Evolutionary conservation across 495 filamentous ascomycete species (phyloP).

Genomic region (Xylaria sp.): DNA sequence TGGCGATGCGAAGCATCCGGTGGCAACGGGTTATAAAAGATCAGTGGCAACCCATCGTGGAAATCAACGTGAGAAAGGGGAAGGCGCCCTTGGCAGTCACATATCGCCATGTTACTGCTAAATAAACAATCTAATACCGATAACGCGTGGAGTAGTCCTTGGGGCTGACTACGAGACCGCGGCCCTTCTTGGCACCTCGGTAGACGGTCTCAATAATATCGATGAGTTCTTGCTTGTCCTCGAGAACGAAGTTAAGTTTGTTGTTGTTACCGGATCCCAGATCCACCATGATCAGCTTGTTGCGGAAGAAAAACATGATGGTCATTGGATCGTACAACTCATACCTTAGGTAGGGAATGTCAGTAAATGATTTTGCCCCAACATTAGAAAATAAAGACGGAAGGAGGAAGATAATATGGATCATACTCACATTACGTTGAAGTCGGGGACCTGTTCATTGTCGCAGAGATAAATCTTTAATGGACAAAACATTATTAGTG

Average conservation of each 20-base stretch:
- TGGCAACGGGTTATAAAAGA: background rate
- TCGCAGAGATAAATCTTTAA: constrained; percentile 80
- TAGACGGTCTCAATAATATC: constrained; percentile 99
- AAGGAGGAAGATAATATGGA: background rate
- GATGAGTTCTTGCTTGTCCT: constrained; percentile 98
- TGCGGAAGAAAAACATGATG: constrained; percentile 94
- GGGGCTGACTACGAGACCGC: constrained; percentile 93
- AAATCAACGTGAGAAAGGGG: background rate
- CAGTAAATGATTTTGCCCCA: background rate
- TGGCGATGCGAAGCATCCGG: background rate
- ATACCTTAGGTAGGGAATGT: constrained; percentile 29
- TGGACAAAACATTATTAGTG: background rate
- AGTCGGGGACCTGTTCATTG: constrained; percentile 89
- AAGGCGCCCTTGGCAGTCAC: background rate
- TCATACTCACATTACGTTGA: constrained; percentile 82
- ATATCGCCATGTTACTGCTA: background rate
- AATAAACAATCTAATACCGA: constrained; percentile 63
- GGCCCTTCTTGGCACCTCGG: constrained; percentile 94
- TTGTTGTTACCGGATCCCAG: constrained; percentile 99
- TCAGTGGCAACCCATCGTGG: background rate
- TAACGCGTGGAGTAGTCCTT: constrained; percentile 92
- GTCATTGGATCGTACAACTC: constrained; percentile 77
- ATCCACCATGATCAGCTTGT: constrained; percentile 99
- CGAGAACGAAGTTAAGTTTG: constrained; percentile 88
- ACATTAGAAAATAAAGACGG: background rate